These are phyloP conservation scores for Xylaria sp. DNA, from an alignment of 2,329 filamentous ascomycete genomes.

Conservation along the genomic window DNA sequence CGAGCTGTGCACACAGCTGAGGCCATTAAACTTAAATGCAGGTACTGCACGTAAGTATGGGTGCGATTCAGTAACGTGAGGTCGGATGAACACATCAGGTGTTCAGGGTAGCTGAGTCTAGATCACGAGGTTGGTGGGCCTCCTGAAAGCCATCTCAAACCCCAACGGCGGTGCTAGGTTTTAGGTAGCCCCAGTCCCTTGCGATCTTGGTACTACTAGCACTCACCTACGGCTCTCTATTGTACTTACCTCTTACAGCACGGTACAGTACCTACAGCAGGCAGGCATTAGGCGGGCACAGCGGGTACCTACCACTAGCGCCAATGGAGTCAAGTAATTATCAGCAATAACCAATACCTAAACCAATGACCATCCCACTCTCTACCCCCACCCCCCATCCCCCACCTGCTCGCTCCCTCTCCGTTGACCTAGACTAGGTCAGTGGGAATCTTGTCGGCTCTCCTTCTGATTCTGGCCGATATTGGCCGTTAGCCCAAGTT, in stretches of 20 bases:
- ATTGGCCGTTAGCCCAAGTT: slow-evolving; percentile 21
- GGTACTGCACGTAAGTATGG: neutral
- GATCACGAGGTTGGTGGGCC: slow-evolving; percentile 1
- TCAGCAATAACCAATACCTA: neutral
- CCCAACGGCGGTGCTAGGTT: too few relatives aligned
- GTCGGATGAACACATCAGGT: neutral
- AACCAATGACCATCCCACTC: slow-evolving; percentile 10
- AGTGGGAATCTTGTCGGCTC: neutral
- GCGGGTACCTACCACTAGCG: too few relatives aligned
- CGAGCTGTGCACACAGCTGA: neutral
- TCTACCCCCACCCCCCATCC: slow-evolving; percentile 14
- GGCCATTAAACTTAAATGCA: neutral
- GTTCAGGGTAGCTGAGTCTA: neutral
- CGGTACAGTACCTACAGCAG: too few relatives aligned
- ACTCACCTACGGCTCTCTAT: too few relatives aligned
- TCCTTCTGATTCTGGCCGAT: slow-evolving; percentile 18
- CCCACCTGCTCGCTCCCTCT: slow-evolving; percentile 15
- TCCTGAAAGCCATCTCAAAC: neutral
- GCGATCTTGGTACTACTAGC: too few relatives aligned
- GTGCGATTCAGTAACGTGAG: neutral
- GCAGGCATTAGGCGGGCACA: too few relatives aligned
- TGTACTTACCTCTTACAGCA: too few relatives aligned
- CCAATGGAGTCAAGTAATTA: slow-evolving; percentile 6
- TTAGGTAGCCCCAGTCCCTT: too few relatives aligned
- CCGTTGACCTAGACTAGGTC: neutral